These are phyloP conservation scores for Chloris gayana DNA, from an alignment of 176 grass and related monocot species.

Conservation along the genomic window DNA sequence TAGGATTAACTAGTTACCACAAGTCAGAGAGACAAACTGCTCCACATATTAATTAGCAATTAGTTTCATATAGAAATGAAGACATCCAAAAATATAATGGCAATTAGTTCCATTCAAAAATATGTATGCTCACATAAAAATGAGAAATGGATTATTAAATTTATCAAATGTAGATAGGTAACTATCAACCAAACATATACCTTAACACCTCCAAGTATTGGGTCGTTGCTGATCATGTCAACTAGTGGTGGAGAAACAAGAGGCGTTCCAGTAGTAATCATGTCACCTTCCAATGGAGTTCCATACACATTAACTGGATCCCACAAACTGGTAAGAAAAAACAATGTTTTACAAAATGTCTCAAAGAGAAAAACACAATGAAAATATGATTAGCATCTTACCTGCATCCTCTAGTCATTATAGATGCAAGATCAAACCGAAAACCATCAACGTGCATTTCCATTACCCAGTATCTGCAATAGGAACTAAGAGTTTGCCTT, in stretches of 20 bases:
- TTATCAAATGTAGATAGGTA: neutral
- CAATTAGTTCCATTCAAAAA: slow-evolving; percentile 17
- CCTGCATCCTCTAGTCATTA: slow-evolving; percentile 96
- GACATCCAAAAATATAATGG: neutral
- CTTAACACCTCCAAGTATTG: slow-evolving; percentile 87
- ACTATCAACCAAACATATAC: slow-evolving; percentile 45
- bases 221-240: slow-evolving; percentile 99
- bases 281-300: slow-evolving; percentile 63
- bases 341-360: slow-evolving; percentile 17
- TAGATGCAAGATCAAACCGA: slow-evolving; percentile 95
- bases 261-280: slow-evolving; percentile 71
- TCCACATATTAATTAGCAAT: slow-evolving; percentile 2
- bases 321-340: slow-evolving; percentile 67
- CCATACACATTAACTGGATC: slow-evolving; percentile 93
- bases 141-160: slow-evolving; percentile 2
- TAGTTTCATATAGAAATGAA: neutral
- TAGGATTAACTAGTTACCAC: neutral
- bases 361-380: slow-evolving; percentile 23
- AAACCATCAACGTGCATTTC: slow-evolving; percentile 99
- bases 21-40: neutral
- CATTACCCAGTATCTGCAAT: slow-evolving; percentile 86
- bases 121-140: neutral
- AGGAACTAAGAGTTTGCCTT: slow-evolving; percentile 16
- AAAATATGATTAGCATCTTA: slow-evolving; percentile 22
- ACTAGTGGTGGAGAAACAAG: slow-evolving; percentile 75